These are phyloP conservation scores for Saturnispora sanitii DNA, from an alignment of 805 yeast genomes.

Conservation along the genomic window DNA sequence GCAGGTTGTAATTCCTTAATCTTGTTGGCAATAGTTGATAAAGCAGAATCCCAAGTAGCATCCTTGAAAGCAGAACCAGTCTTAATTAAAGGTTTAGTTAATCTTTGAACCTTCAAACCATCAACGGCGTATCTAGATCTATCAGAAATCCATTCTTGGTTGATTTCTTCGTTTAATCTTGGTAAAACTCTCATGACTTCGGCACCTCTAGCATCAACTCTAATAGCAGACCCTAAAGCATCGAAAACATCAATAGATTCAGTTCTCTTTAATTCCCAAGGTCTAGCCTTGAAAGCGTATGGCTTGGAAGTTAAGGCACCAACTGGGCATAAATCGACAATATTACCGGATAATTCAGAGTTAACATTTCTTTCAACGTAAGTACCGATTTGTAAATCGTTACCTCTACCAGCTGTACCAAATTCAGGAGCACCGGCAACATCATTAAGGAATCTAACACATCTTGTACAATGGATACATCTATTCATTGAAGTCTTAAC, in stretches of 20 bases:
- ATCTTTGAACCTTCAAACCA: slow-evolving; percentile 77
- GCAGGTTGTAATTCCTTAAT: slow-evolving; percentile 44
- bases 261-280: slow-evolving; percentile 87
- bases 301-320: slow-evolving; percentile 89
- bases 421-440: slow-evolving; percentile 90
- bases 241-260: slow-evolving; percentile 80
- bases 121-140: slow-evolving; percentile 80
- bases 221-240: slow-evolving; percentile 70
- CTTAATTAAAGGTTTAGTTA: slow-evolving; percentile 71
- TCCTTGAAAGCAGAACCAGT: slow-evolving; percentile 58
- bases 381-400: slow-evolving; percentile 86
- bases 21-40: slow-evolving; percentile 57
- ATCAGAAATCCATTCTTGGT: slow-evolving; percentile 89
- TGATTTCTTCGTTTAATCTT: slow-evolving; percentile 74
- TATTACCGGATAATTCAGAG: slow-evolving; percentile 78
- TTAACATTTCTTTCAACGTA: slow-evolving; percentile 77
- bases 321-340: slow-evolving; percentile 82
- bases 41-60: slow-evolving; percentile 84
- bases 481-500: slow-evolving; percentile 88
- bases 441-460: slow-evolving; percentile 83
- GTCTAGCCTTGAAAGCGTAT: slow-evolving; percentile 85
- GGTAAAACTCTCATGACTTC: slow-evolving; percentile 85
- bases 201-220: slow-evolving; percentile 80
- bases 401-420: slow-evolving; percentile 85
- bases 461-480: slow-evolving; percentile 86